Base-by-base conservation (phyloP, 331 rosid genomes). In the Malus hybrid region DNA sequence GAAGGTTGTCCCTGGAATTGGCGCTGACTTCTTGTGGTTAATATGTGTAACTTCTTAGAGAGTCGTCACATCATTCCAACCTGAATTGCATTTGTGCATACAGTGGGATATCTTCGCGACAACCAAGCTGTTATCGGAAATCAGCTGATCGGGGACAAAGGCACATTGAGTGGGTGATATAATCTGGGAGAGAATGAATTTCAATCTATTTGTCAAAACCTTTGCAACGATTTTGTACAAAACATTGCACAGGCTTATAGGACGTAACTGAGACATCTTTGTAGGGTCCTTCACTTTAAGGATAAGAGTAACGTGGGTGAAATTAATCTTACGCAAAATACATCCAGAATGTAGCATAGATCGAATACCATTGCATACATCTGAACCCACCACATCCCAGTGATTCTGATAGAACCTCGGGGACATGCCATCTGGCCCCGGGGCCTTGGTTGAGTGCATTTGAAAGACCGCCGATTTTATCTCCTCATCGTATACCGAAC, bases 181-280 rank as follows among this genome's bases (percentile, higher is more conserved):
- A 0, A 67, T 5, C 0, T 5, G 1, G 1, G n/a, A 19, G 1
- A 39, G 5, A 2, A 39, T 2, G 1, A 6, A 6, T 19, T 67
- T 67, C 10, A 67, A 11, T 5, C 33, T 5, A 6, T 67, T 67
- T 0, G n/a, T 39, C 6, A 67, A 11, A 11, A 1, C 15, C 1
- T 67, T 67, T 3, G 33, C 4, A 0, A 1, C 1, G 0, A 67
- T 39, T 8, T 22, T 20, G 4, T 22, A 22, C 14, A 20, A 20
- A n/a, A 59, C 31, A 22, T 59, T 59, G 27, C 56, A 39, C 0
- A 67, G 32, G 3, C 55, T 67, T 3, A 67, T 67, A 2, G 10
- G 29, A 42, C 1, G 2, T 5, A 66, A 66, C 1, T n/a, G 5
- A 2, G 18, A 34, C 4, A 4, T 65, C 48, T 65, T 2, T 5